Evolutionary conservation across 768 basidiomycete species (phyloP), one percentile per base, ranked within the genome.

Genomic region (Pisolithus sp.): DNA sequence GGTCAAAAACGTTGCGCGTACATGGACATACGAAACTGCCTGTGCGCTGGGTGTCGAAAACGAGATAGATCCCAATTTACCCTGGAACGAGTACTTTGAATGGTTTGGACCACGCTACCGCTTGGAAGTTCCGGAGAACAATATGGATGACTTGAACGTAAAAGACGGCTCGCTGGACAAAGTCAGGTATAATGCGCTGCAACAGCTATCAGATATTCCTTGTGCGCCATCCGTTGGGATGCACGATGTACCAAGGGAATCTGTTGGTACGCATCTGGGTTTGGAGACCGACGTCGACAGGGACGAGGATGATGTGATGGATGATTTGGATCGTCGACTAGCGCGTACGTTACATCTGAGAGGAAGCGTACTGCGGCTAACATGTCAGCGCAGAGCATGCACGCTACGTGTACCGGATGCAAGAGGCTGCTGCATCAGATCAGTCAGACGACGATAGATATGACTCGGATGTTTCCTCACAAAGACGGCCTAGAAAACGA

Each of bases 11-110:
- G 93, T 97, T 18, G 91, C 92, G 6, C 78, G 92, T 42, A 83
- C 86, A 34, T 99, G 95, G 95, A 85, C 93, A 28, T 95, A 90
- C 72, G 95, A 99, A 68, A 99, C 96, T 0, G 95, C 93, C 1
- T 88, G 94, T 60, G 90, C 92, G 20, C 78, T 93, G n/a, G 94
- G 91, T 2, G 78, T 88, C 42, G 86, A 93, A 62, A 73, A 89
- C 39, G 78, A 78, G 12, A 84, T 89, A 49, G 85, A 91, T 62
- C 76, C 78, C 18, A 86, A 89, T 58, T 69, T 93, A 52, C 89
- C 89, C 2, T 92, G 83, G 82, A 89, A 85, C 67, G 81, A 85
- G 58, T 95, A 93, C 66, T 90, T 97, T 64, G 95, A 98, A 67
- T 99, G 93, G 85, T 98, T 94, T 66, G 96, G 94, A 0, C 95